phyloP scores from a whole-genome alignment of 2,329 filamentous ascomycete genomes.

The Monilinia fructicola region DNA sequence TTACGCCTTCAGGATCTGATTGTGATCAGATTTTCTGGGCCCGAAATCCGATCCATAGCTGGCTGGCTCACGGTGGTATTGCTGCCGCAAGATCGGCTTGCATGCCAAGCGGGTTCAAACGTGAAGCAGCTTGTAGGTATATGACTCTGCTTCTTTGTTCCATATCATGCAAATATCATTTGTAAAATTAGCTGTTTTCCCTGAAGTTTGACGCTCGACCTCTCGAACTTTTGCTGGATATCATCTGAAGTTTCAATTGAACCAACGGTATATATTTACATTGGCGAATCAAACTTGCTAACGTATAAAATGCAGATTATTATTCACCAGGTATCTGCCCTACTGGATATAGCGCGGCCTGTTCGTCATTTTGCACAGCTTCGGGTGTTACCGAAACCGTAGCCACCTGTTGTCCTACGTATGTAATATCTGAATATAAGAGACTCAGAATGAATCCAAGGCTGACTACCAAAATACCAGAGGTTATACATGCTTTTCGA shows the following conservation, averaged over 20 bases:
- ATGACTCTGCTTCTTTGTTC: no score
- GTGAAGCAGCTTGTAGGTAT: conserved; percentile 14
- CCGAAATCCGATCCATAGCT: conserved; percentile 5
- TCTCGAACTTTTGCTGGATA: neutral
- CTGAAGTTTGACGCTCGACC: neutral
- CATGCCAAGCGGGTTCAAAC: conserved; percentile 16
- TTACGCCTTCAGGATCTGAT: conserved; percentile 6
- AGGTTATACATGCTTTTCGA: conserved; percentile 14
- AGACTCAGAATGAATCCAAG: neutral
- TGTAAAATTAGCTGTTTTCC: neutral
- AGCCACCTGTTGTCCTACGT: conserved; percentile 19
- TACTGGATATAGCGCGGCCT: conserved; percentile 5
- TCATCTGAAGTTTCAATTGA: no score
- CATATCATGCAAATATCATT: no score
- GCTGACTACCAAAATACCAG: neutral
- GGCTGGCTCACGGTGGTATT: conserved; percentile 16
- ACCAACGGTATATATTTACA: neutral
- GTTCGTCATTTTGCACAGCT: conserved; percentile 13
- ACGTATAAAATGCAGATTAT: neutral
- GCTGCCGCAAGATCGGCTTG: conserved; percentile 6
- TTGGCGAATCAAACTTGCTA: no score
- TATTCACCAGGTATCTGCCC: conserved; percentile 20
- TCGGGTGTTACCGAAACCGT: conserved; percentile 4
- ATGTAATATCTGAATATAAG: neutral
- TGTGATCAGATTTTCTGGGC: conserved; percentile 15